Evolutionary conservation across 306 rosid genomes (phyloP).

Genomic region (Cucurbita argyrosperma): DNA sequence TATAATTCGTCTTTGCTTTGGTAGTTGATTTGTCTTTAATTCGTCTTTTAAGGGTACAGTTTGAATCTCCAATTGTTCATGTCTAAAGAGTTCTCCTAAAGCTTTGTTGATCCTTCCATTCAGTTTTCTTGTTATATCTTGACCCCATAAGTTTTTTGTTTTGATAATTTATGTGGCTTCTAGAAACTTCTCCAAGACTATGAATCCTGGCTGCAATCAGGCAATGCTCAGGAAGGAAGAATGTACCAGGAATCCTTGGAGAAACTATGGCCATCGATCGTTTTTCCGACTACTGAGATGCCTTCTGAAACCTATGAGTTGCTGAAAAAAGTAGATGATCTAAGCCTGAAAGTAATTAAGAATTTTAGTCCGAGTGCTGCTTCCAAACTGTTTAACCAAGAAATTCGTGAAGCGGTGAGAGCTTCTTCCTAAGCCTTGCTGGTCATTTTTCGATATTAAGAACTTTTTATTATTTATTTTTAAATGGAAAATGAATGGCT

Average conservation of each 20-base stretch:
- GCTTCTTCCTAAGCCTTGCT: not conserved
- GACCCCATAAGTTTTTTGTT: not conserved
- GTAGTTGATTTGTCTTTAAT: not conserved
- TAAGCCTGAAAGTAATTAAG: slow-evolving; percentile 44
- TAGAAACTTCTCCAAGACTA: slow-evolving; percentile 69
- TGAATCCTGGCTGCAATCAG: slow-evolving; percentile 45
- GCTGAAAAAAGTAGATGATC: slow-evolving; percentile 38
- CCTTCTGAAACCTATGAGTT: slow-evolving; percentile 37
- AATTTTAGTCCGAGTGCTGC: slow-evolving; percentile 58
- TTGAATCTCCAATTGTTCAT: slow-evolving; percentile 1
- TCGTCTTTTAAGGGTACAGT: not conserved
- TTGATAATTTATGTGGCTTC: slow-evolving; percentile 5
- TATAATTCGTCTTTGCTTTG: not conserved
- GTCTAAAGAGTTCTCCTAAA: not conserved
- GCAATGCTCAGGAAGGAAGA: slow-evolving; percentile 49
- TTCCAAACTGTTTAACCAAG: slow-evolving; percentile 61
- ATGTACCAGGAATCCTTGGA: slow-evolving; percentile 52
- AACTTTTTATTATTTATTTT: not conserved
- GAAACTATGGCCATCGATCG: slow-evolving; percentile 45
- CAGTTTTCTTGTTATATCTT: not conserved
- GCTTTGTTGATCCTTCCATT: not conserved
- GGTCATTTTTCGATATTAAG: not conserved
- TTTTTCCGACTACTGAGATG: slow-evolving; percentile 27
- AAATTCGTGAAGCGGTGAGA: slow-evolving; percentile 70
- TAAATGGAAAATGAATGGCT: not conserved